A percentile compares a stretch with the other conserved stretches of the same genome.
Evolutionary conservation across 306 rosid genomes (phyloP).

Genomic region (Prunus persica): Prunus_persica_NCBIv2 NC_034009.1:47215001-47215500

Average conservation of each 20-base stretch:
- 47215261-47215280: constrained; percentile 80
- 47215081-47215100: constrained; percentile 65
- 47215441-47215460: not conserved
- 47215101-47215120: constrained; percentile 66
- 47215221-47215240: constrained; percentile 91
- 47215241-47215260: constrained; percentile 97
- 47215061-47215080: constrained; percentile 94
- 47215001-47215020: constrained; percentile 85
- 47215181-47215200: constrained; percentile 93
- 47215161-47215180: constrained; percentile 85
- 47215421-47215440: not conserved
- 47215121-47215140: constrained; percentile 63
- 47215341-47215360: not conserved
- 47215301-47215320: constrained; percentile 5
- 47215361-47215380: not conserved
- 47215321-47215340: not conserved
- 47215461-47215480: not conserved
- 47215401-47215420: not conserved
- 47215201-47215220: constrained; percentile 64
- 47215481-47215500: not conserved
- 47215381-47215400: not conserved
- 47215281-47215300: constrained; percentile 42
- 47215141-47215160: constrained; percentile 70
- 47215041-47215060: constrained; percentile 90
- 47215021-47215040: constrained; percentile 60